Evolutionary conservation across 345 rosid species (phyloP).

Genomic region (Chamaenerion angustifolium): DNA sequence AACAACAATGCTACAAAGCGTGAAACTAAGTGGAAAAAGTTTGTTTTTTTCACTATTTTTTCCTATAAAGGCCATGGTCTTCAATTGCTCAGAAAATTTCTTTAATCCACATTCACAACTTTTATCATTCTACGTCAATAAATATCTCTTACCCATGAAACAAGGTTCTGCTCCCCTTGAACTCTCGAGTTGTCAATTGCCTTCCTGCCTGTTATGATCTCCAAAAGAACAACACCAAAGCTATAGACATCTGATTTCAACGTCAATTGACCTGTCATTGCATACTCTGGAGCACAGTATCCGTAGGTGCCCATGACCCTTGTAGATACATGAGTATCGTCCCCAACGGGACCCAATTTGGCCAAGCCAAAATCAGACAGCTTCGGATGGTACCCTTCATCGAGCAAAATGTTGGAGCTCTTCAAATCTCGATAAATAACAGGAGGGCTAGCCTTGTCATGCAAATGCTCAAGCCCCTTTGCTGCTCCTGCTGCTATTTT

Average conservation of each 20-base stretch:
- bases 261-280: constrained; percentile 88
- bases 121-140: background rate
- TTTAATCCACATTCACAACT: too few species aligned
- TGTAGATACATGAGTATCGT: constrained; percentile 79
- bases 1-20: too few species aligned
- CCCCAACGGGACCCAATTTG: constrained; percentile 84
- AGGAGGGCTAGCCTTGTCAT: constrained; percentile 69
- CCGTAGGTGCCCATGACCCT: constrained; percentile 96
- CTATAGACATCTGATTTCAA: constrained; percentile 81
- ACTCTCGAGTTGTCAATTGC: constrained; percentile 62
- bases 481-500: constrained; percentile 90
- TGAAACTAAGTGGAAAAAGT: too few species aligned
- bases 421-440: constrained; percentile 77
- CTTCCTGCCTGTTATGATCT: constrained; percentile 77
- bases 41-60: too few species aligned
- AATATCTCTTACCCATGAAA: constrained; percentile 59
- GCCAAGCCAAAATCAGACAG: constrained; percentile 91
- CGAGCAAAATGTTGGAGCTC: constrained; percentile 79
- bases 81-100: too few species aligned
- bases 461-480: constrained; percentile 67
- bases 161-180: constrained; percentile 65
- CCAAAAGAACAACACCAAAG: constrained; percentile 82
- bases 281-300: constrained; percentile 86
- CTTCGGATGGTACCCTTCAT: constrained; percentile 60
- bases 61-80: too few species aligned